phyloP scores from a whole-genome alignment of 257 asterid genomes.

The Nicotiana noctiflora region DNA sequence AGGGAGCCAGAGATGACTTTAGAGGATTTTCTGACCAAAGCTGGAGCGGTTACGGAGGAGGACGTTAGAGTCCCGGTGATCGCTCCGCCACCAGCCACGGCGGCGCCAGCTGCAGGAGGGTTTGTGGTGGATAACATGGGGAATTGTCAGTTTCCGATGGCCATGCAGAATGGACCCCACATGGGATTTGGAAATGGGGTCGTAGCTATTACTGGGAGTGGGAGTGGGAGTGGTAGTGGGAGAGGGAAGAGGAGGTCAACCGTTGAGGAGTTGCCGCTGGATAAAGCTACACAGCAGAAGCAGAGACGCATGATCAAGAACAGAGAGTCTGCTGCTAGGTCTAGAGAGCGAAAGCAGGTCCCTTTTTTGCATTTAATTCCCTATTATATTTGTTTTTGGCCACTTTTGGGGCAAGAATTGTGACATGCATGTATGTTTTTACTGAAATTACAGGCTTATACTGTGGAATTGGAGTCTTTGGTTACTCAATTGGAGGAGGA shows the following conservation, averaged over 20 bases:
- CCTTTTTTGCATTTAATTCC: background rate
- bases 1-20: slow-evolving; percentile 68
- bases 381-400: background rate
- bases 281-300: slow-evolving; percentile 94
- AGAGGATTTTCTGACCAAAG: slow-evolving; percentile 79
- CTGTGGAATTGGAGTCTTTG: slow-evolving; percentile 80
- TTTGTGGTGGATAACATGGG: slow-evolving; percentile 36
- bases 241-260: slow-evolving; percentile 82
- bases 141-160: slow-evolving; percentile 40
- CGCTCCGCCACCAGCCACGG: slow-evolving; percentile 9
- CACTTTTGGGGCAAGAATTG: background rate
- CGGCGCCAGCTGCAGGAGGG: slow-evolving; percentile 8
- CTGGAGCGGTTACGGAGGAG: slow-evolving; percentile 81
- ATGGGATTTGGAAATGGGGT: slow-evolving; percentile 45
- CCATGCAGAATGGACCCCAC: slow-evolving; percentile 49
- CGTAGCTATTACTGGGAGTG: slow-evolving; percentile 27
- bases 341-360: slow-evolving; percentile 96
- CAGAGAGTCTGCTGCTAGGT: slow-evolving; percentile 96
- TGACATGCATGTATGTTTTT: slow-evolving; percentile 12
- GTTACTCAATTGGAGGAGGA: slow-evolving; percentile 84
- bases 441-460: slow-evolving; percentile 52
- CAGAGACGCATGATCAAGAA: slow-evolving; percentile 97
- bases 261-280: slow-evolving; percentile 66
- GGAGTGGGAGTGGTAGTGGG: slow-evolving; percentile 29
- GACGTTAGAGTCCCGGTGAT: slow-evolving; percentile 54